Conservation (phyloP, 2,329 filamentous ascomycete genomes). For the Colletotrichum sansevieriae region DNA sequence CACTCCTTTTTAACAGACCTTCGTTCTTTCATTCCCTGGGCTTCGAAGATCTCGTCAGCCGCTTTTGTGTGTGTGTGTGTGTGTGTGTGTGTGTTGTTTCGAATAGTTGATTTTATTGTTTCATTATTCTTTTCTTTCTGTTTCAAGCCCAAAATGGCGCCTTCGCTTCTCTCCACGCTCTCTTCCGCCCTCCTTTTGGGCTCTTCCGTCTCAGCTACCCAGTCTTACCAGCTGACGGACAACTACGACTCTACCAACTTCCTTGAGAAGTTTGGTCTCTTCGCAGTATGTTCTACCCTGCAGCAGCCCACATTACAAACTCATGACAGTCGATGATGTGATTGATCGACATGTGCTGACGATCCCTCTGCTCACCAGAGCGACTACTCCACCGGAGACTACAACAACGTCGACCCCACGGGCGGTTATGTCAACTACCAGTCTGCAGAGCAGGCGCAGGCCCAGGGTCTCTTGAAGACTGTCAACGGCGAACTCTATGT, state of each 20-base stretch:
- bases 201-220: constrained; percentile 21
- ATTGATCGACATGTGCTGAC: constrained; percentile 22
- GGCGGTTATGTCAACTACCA: constrained; percentile 73
- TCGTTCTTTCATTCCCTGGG: constrained; percentile 24
- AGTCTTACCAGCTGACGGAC: constrained; percentile 40
- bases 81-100: constrained; percentile 3
- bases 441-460: constrained; percentile 50
- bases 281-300: constrained; percentile 47
- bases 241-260: constrained; percentile 54
- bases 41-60: constrained; percentile 18
- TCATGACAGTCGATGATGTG: constrained; percentile 8
- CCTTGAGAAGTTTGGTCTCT: constrained; percentile 62
- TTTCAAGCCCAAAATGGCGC: constrained; percentile 30
- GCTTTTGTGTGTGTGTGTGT: constrained; percentile 23
- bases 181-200: constrained; percentile 38
- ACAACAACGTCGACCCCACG: constrained; percentile 67
- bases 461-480: constrained; percentile 52
- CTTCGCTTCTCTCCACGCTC: constrained; percentile 41
- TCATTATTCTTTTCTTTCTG: not conserved
- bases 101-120: constrained; percentile 5
- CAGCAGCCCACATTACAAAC: not conserved
- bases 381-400: constrained; percentile 41
- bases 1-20: constrained; percentile 33
- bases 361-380: constrained; percentile 30
- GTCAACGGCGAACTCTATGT: constrained; percentile 53